These are phyloP conservation scores for Leccinellum albellum DNA, from an alignment of 768 basidiomycete species.

Conservation along the genomic window DNA sequence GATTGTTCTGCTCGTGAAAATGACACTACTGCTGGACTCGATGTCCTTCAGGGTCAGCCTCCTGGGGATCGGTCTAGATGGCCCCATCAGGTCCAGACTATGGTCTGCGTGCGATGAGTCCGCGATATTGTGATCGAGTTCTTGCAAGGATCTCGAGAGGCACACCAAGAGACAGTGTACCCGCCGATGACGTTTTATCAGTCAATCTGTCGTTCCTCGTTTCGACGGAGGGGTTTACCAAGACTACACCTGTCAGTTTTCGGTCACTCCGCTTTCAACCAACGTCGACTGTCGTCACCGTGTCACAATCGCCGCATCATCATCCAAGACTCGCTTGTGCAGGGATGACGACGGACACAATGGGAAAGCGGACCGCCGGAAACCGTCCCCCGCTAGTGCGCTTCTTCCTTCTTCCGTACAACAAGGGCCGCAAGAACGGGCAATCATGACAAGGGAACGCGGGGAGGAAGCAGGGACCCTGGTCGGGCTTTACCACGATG, in stretches of 20 bases:
- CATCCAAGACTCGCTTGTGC: too few relatives aligned
- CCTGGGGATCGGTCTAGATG: not conserved
- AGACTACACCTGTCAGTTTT: constrained; percentile 1
- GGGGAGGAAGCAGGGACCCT: not conserved
- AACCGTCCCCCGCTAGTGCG: not conserved
- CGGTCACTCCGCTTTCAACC: not conserved
- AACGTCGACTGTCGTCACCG: not conserved
- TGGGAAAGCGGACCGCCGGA: not conserved
- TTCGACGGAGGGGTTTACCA: not conserved
- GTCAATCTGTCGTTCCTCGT: not conserved
- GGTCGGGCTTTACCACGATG: not conserved
- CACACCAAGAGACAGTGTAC: not conserved
- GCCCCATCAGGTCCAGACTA: not conserved
- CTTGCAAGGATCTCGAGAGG: not conserved
- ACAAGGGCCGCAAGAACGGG: not conserved
- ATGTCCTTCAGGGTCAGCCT: not conserved
- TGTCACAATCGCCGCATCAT: not conserved
- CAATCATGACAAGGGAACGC: not conserved
- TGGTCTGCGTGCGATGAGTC: not conserved
- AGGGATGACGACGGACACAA: not conserved
- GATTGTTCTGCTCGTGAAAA: not conserved
- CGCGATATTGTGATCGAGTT: not conserved
- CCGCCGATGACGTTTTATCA: not conserved
- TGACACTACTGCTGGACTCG: not conserved
- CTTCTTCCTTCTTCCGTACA: not conserved